These are phyloP conservation scores for Hamigera avellanea DNA, from an alignment of 495 filamentous ascomycete species.

Conservation along the genomic window DNA sequence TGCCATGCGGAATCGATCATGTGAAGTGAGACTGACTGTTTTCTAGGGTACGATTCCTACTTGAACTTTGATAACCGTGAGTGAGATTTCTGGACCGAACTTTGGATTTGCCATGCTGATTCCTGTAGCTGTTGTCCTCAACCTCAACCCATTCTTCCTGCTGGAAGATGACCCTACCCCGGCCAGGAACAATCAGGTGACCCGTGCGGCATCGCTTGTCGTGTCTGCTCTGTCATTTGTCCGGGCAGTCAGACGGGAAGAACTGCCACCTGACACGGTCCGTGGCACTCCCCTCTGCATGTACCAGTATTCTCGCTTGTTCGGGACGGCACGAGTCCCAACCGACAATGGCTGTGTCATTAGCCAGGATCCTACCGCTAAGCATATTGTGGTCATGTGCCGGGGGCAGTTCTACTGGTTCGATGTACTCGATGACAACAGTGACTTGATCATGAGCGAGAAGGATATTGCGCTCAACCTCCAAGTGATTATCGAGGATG, in stretches of 20 bases:
- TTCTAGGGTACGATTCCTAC: constrained; percentile 93
- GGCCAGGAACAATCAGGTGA: constrained; percentile 91
- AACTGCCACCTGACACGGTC: constrained; percentile 81
- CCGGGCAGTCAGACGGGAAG: constrained; percentile 83
- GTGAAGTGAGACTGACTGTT: neutral
- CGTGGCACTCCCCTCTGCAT: constrained; percentile 79
- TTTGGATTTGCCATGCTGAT: constrained; percentile 1
- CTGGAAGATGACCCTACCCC: constrained; percentile 96
- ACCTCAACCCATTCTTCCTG: constrained; percentile 95
- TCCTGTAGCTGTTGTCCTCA: constrained; percentile 68
- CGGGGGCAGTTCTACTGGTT: constrained; percentile 99
- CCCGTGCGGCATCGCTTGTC: constrained; percentile 81
- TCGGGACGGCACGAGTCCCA: constrained; percentile 89
- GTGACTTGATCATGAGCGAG: constrained; percentile 94
- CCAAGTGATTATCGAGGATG: constrained; percentile 85
- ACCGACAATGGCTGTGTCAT: constrained; percentile 95
- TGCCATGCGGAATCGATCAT: neutral
- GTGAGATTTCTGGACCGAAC: constrained; percentile 7
- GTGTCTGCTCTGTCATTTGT: constrained; percentile 88
- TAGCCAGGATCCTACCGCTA: constrained; percentile 77
- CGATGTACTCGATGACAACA: constrained; percentile 88
- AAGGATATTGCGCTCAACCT: constrained; percentile 88
- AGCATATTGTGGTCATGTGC: constrained; percentile 89
- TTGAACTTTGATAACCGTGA: constrained; percentile 89
- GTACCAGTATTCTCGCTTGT: constrained; percentile 95